Evolutionary conservation across 306 rosid genomes (phyloP).

Genomic region (Mimosa bimucronata): DNA sequence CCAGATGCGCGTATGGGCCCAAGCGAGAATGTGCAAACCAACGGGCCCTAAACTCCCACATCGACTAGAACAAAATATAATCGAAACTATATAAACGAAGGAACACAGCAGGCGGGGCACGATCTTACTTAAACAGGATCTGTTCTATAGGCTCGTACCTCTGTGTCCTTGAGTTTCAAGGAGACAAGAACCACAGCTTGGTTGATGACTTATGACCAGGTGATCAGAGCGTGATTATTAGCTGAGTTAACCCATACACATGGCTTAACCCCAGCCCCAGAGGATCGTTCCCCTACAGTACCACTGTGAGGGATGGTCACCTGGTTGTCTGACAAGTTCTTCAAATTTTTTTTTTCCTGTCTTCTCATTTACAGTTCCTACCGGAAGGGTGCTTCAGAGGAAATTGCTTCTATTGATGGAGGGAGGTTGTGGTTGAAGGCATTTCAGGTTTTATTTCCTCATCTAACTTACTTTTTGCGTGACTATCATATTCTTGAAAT

Average conservation of each 20-base stretch:
- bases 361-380: not conserved
- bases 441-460: not conserved
- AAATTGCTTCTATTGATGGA: not conserved
- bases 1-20: no score
- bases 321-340: not conserved
- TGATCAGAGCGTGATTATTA: not conserved
- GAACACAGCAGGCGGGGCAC: rapidly evolving
- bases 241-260: rapidly evolving
- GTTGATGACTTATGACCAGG: not conserved
- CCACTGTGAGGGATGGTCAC: not conserved
- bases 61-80: no score
- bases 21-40: no score
- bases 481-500: no score
- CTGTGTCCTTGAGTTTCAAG: not conserved
- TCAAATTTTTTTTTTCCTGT: not conserved
- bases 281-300: not conserved
- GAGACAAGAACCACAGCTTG: not conserved
- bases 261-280: not conserved
- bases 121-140: slow-evolving; percentile 4
- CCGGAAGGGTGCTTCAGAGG: not conserved
- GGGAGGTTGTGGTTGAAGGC: no score
- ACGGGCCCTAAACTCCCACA: no score
- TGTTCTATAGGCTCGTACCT: not conserved
- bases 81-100: no score
- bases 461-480: not conserved